A percentile compares a stretch with the other conserved stretches of the same genome.
Conservation (phyloP, 768 basidiomycete genomes). For the Amanita rimosa region DNA sequence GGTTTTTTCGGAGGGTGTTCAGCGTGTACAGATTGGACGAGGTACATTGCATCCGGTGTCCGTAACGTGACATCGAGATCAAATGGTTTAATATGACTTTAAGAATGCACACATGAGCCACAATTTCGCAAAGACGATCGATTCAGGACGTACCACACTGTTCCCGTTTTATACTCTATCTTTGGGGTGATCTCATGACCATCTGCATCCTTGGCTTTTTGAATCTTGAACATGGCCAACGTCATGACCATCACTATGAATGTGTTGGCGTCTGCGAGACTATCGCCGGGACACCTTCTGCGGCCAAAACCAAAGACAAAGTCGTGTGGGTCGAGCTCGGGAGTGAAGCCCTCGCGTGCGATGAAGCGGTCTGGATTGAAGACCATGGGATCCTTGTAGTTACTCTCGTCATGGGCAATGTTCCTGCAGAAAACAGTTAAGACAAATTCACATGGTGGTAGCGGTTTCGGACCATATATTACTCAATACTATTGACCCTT, state of each 20-base stretch:
- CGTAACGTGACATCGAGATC: neutral
- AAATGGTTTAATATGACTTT: constrained; percentile 1
- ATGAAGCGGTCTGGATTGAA: constrained; percentile 25
- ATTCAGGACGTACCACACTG: neutral
- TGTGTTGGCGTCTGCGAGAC: constrained; percentile 6
- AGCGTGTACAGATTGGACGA: neutral
- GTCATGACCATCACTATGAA: constrained; percentile 26
- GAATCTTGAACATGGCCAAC: constrained; percentile 26
- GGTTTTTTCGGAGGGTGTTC: neutral
- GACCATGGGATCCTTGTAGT: constrained; percentile 10
- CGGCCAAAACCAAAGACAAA: constrained; percentile 27
- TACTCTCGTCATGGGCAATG: constrained; percentile 19
- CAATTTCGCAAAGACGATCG: too few species aligned
- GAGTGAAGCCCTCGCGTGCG: constrained; percentile 10
- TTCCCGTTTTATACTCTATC: constrained; percentile 13
- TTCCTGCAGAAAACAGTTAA: constrained; percentile 11
- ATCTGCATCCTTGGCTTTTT: constrained; percentile 19
- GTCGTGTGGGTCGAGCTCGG: constrained; percentile 19
- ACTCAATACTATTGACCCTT: constrained; percentile 17
- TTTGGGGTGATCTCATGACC: constrained; percentile 26
- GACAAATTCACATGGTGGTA: neutral
- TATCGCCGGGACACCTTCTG: constrained; percentile 18
- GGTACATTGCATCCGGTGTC: neutral
- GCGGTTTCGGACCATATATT: constrained; percentile 19
- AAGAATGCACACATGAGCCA: neutral